A percentile compares a stretch with the other conserved stretches of the same genome.
phyloP scores from a whole-genome alignment of 1,139 yeast genomes.

The Suhomyces bolitotheri region DNA sequence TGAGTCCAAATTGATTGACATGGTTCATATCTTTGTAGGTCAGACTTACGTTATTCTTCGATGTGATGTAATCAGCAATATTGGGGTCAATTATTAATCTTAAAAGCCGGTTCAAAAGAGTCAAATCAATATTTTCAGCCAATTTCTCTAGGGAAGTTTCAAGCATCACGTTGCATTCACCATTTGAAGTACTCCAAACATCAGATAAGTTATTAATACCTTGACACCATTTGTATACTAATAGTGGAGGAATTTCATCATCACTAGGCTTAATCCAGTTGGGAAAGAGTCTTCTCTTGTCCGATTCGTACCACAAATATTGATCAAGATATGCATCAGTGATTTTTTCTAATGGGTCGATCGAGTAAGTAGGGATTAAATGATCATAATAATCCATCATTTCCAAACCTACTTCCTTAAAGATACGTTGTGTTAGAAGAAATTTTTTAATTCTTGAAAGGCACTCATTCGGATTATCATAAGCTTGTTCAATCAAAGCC shows the following conservation, averaged over 20 bases:
- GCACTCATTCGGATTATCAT: conserved; percentile 94
- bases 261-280: conserved; percentile 97
- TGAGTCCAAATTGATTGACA: conserved; percentile 81
- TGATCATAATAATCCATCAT: conserved; percentile 92
- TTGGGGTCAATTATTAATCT: conserved; percentile 84
- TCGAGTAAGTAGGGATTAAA: conserved; percentile 78
- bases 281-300: conserved; percentile 83
- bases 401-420: conserved; percentile 83
- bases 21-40: conserved; percentile 95
- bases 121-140: conserved; percentile 84
- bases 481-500: conserved; percentile 92
- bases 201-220: conserved; percentile 80
- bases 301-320: conserved; percentile 95
- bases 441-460: conserved; percentile 81
- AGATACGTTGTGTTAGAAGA: conserved; percentile 83
- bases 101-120: conserved; percentile 77
- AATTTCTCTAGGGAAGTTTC: conserved; percentile 71
- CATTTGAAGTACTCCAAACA: conserved; percentile 77
- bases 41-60: conserved; percentile 81
- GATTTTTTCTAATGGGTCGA: conserved; percentile 91
- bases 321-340: conserved; percentile 97
- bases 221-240: conserved; percentile 93
- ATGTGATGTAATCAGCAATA: conserved; percentile 91
- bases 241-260: conserved; percentile 86
- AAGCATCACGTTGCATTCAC: conserved; percentile 81